Evolutionary conservation across 2,329 filamentous ascomycete genomes (phyloP), one percentile per base, ranked within the genome.

Genomic region (Ophiostoma sp.): DNA sequence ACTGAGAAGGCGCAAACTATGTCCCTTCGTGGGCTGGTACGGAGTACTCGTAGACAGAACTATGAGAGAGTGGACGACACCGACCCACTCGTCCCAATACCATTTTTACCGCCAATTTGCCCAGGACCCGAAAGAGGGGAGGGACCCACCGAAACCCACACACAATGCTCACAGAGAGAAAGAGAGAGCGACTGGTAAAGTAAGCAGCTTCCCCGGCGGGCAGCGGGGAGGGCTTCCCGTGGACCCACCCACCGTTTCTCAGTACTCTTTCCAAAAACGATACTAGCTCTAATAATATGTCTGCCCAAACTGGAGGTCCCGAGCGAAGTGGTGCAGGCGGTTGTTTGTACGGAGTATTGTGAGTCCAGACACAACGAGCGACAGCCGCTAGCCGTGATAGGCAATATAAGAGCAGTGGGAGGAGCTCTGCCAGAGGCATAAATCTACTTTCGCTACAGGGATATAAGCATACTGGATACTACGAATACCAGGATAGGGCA

Each of bases 101-200:
- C 27, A 27, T 27, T 27, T 27, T 55, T 55, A 12, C 49, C 49
- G 49, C 45, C 55, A 60, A 60, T 60, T 60, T 60, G 38, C 55
- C 27, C 49, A 55, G 18, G n/a, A 27, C 27, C 27, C 27, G 2
- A 2, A 2, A 27, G 27, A n/a, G 49, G 27, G 8, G 4, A 11
- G 7, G 6, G 49, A 27, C n/a, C 49, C 49, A 18, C 5, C n/a
- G 5, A 47, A n/a, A 47, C 45, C 45, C 45, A 47, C 45, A 5
- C 8, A 16, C n/a, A 47, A 47, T 47, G 11, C 45, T 47, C 45
- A 47, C 45, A 47, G 44, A 14, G 11, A 47, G 44, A 9, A 47
- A 14, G 12, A 12, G 3, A 45, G 45, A 14, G 9, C 5, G 45
- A 14, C 11, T 16, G 14, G 45, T 16, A 27, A 47, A 16, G 45